A percentile compares a stretch with the other conserved stretches of the same genome.
Conservation (phyloP, 140 eudicot species). For the Ambrosia hybrid region DNA sequence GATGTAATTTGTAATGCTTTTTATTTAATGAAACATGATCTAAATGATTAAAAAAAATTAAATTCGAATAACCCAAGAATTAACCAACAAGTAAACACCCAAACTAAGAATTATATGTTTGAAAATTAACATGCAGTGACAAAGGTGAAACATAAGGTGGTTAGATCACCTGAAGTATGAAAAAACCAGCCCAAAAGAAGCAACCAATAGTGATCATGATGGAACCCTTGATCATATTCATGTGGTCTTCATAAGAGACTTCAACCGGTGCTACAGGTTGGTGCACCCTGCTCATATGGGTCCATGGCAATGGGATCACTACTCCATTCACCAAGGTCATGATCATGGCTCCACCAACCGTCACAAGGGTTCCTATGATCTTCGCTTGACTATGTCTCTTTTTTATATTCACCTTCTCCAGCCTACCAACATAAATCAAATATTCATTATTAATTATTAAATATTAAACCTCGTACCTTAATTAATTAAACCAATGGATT, state of each 20-base stretch:
- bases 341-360: slow-evolving; percentile 62
- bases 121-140: neutral
- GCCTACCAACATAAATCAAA: slow-evolving; percentile 20
- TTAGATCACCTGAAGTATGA: slow-evolving; percentile 48
- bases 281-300: slow-evolving; percentile 17
- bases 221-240: slow-evolving; percentile 44
- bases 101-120: too few relatives aligned
- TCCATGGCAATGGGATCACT: slow-evolving; percentile 49
- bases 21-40: too few relatives aligned
- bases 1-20: too few relatives aligned
- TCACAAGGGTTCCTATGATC: slow-evolving; percentile 50
- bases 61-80: too few relatives aligned
- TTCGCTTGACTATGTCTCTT: slow-evolving; percentile 49
- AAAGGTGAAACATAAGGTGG: neutral
- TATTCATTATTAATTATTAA: too few relatives aligned
- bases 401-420: slow-evolving; percentile 49
- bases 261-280: slow-evolving; percentile 15
- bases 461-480: neutral
- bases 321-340: slow-evolving; percentile 59
- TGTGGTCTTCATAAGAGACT: slow-evolving; percentile 27
- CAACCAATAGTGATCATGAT: slow-evolving; percentile 53
- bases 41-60: too few relatives aligned
- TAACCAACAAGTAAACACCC: neutral
- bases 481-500: neutral
- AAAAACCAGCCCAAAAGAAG: slow-evolving; percentile 53